Evolutionary conservation across 2,329 filamentous ascomycete genomes (phyloP).

Genomic region (Ascochyta rabiei): DNA sequence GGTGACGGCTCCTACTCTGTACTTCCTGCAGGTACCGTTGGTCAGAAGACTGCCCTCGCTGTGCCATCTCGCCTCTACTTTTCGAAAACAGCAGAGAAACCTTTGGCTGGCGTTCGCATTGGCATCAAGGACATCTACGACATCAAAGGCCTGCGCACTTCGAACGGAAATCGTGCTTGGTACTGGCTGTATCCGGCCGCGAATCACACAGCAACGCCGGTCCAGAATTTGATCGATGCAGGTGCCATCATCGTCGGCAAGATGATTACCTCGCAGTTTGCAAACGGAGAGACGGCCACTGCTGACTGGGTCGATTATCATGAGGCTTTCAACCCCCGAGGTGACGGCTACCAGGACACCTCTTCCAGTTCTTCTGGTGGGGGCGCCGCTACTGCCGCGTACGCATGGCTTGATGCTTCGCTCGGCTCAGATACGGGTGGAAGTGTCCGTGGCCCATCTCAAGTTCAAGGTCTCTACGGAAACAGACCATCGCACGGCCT

Average conservation of each 20-base stretch:
- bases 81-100: constrained; percentile 59
- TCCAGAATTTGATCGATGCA: constrained; percentile 63
- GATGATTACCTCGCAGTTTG: constrained; percentile 55
- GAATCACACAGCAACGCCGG: constrained; percentile 55
- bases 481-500: constrained; percentile 58
- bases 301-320: constrained; percentile 58
- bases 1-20: constrained; percentile 51
- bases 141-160: constrained; percentile 62
- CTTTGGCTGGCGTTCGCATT: constrained; percentile 65
- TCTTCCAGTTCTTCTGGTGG: constrained; percentile 56
- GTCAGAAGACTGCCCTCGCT: constrained; percentile 48
- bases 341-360: constrained; percentile 54
- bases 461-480: constrained; percentile 58
- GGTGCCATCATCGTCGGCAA: constrained; percentile 61
- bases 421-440: constrained; percentile 59
- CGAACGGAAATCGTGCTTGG: constrained; percentile 65
- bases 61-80: constrained; percentile 68
- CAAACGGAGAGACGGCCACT: constrained; percentile 55
- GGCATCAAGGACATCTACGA: constrained; percentile 69
- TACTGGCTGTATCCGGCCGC: constrained; percentile 58
- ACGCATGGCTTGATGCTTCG: constrained; percentile 58
- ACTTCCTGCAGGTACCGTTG: constrained; percentile 44
- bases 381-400: constrained; percentile 53
- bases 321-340: constrained; percentile 52
- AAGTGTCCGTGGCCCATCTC: constrained; percentile 56